A percentile compares a stretch with the other conserved stretches of the same genome.
Evolutionary conservation across 2,329 filamentous ascomycete species (phyloP).

Genomic region (Penicillium sp.): DNA sequence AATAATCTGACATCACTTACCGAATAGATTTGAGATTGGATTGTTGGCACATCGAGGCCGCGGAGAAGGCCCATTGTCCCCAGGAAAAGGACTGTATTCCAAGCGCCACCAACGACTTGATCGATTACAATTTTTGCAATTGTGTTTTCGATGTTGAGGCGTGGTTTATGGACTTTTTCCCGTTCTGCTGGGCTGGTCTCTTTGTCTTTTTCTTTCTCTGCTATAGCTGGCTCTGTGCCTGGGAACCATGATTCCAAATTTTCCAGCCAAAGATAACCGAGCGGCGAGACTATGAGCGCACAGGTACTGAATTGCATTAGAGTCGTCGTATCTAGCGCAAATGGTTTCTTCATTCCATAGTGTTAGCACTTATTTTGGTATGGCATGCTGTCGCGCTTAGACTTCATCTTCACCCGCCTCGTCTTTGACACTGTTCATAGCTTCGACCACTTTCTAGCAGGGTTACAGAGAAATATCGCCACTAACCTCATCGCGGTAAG

Average conservation of each 20-base stretch:
- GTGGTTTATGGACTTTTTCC: constrained; percentile 12
- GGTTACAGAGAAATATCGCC: no score
- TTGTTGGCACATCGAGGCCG: constrained; percentile 35
- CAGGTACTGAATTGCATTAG: constrained; percentile 61
- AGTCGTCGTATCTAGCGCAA: constrained; percentile 53
- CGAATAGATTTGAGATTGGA: constrained; percentile 38
- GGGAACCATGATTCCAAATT: constrained; percentile 60
- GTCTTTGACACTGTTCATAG: no score
- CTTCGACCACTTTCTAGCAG: no score
- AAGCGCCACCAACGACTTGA: constrained; percentile 59
- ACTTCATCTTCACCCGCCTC: background rate
- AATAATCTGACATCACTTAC: constrained; percentile 26
- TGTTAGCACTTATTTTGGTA: background rate
- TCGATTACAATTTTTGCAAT: constrained; percentile 63
- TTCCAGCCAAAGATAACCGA: constrained; percentile 64
- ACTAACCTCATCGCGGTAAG: constrained; percentile 51
- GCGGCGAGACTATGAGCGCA: constrained; percentile 58
- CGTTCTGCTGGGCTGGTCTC: constrained; percentile 17
- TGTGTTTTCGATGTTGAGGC: constrained; percentile 37
- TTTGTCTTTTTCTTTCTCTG: background rate
- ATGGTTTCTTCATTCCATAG: constrained; percentile 37
- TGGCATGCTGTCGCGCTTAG: background rate
- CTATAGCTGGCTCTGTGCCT: constrained; percentile 28
- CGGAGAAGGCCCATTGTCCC: constrained; percentile 57
- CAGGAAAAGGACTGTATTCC: constrained; percentile 63